Evolutionary conservation across 2,329 filamentous ascomycete species (phyloP).

Genomic region (Colletotrichum plurivorum): DNA sequence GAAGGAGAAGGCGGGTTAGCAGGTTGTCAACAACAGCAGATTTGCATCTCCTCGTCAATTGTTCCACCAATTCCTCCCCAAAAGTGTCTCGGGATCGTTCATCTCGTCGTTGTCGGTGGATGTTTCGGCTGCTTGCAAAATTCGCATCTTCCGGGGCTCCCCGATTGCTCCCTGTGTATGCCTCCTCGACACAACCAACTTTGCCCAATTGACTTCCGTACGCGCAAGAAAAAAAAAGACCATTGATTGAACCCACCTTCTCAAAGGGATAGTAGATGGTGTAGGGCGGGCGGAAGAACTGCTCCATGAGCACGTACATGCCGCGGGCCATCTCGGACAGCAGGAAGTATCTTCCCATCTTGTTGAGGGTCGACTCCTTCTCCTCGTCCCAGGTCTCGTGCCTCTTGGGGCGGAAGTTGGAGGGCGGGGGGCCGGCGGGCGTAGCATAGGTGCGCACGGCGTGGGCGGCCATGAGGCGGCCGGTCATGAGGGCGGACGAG

Average conservation of each 20-base stretch:
- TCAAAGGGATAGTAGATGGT: slow-evolving; percentile 99
- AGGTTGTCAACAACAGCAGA: not conserved
- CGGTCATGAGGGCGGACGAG: slow-evolving; percentile 28
- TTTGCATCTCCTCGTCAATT: not conserved
- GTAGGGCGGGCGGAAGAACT: slow-evolving; percentile 98
- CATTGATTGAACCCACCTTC: slow-evolving; percentile 70
- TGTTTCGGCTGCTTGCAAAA: not conserved
- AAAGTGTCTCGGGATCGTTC: not conserved
- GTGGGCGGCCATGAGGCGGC: slow-evolving; percentile 39
- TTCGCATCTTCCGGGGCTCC: not conserved
- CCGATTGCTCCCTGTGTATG: slow-evolving; percentile 4
- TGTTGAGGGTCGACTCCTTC: slow-evolving; percentile 83
- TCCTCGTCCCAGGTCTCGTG: slow-evolving; percentile 86
- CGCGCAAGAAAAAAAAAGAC: not conserved
- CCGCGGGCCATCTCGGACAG: slow-evolving; percentile 95
- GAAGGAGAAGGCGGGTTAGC: slow-evolving; percentile 19
- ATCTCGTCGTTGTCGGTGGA: not conserved
- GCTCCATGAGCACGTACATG: slow-evolving; percentile 98
- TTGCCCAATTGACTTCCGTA: not conserved
- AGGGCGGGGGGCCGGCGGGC: slow-evolving; percentile 82
- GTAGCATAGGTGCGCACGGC: slow-evolving; percentile 67
- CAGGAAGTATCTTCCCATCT: slow-evolving; percentile 93
- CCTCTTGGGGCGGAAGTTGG: slow-evolving; percentile 83
- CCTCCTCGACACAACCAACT: not conserved
- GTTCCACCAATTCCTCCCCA: not conserved